Evolutionary conservation across 768 basidiomycete species (phyloP), one percentile per base, ranked within the genome.

Genomic region (Mycena maculata): DNA sequence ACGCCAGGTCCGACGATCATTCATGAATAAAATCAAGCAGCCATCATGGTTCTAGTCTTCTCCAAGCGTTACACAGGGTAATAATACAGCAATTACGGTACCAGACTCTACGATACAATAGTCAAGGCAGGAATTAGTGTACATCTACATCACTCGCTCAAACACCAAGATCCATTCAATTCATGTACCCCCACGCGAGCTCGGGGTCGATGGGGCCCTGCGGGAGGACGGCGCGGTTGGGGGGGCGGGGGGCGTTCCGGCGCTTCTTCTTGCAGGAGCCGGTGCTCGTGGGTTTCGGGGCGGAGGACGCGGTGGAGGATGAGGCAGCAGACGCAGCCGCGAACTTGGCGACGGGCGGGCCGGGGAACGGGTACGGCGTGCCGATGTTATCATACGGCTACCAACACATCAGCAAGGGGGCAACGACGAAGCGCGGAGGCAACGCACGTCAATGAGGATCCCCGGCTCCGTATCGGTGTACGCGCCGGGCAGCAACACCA

Each of bases 391-490:
- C 44, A 20, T 18, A 45, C 5, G 44, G 44, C 44, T 45, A 13
- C 6, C 5, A 36, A 22, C 3, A 4, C 9, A 13, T 45, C 6
- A 45, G 44, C 22, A 25, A 23, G n/a, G n/a, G n/a, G 6, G 44
- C 23, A 22, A 18, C 23, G 33, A 36, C 8, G 13, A 23, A 22
- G 23, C 12, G 48, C n/a, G 8, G 44, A 27, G 7, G 30, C 13
- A 49, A 65, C 80, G 69, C 65, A 84, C 83, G 42, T 74, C 70
- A 11, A 79, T 83, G 45, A 80, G 79, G 67, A 88, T 84, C 36
- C 88, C 87, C 6, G 88, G 82, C 55, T 88, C 87, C 16, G 62
- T 80, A 69, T 86, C 83, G 22, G 71, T 79, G 76, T 88, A 88
- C 20, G 83, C 87, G 31, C 88, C 88, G 5, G 88, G 87, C 70